Base-by-base conservation (phyloP, 768 basidiomycete species). In the Lactarius deliciosus region DNA sequence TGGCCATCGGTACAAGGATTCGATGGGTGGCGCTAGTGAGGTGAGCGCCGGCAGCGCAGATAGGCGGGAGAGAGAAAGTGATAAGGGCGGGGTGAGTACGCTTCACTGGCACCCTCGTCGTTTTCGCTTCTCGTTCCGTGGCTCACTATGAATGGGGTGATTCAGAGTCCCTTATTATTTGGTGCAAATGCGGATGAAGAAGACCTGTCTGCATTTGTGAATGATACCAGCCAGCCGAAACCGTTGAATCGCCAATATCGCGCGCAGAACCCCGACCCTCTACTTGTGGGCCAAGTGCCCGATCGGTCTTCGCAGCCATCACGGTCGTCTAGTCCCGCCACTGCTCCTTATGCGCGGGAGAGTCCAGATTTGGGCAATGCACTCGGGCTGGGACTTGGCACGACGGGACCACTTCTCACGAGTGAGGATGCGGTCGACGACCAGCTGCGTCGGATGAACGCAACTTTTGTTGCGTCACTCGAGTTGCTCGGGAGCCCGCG, bases 141-240 rank as follows among this genome's bases (percentile, higher is more conserved):
- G 11, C 36, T 71, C 57, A 63, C 41, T 53, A 45, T 32, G 54
- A 30, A 50, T 18, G 41, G 38, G 62, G 50, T 66, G 18, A 50
- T 54, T 16, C 22, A 79, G 77, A 75, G 73, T 50, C 73, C 84
- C 9, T 81, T 82, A 5, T 83, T 79, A 72, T 74, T 86, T 63
- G 80, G 80, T 60, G 76, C 78, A 1, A 77, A 79, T 55, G 83
- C 84, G 7, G 88, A 92, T 68, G 88, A 92, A 70, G 90, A 91
- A 69, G 91, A 91, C 60, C 85, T 92, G 34, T 90, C 90, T 5
- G 79, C 82, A 15, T 92, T 92, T 71, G 87, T 92, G 50, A 86
- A 88, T 72, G 88, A 91, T 57, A 90, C 91, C 59, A 90, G 90
- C 70, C 78, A 83, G 30, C 81, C 88, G 30, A 87, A 86, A 72